These are phyloP conservation scores for Pythium utonaiense DNA, from an alignment of 352 stramenopile genomes.

Conservation along the genomic window DNA sequence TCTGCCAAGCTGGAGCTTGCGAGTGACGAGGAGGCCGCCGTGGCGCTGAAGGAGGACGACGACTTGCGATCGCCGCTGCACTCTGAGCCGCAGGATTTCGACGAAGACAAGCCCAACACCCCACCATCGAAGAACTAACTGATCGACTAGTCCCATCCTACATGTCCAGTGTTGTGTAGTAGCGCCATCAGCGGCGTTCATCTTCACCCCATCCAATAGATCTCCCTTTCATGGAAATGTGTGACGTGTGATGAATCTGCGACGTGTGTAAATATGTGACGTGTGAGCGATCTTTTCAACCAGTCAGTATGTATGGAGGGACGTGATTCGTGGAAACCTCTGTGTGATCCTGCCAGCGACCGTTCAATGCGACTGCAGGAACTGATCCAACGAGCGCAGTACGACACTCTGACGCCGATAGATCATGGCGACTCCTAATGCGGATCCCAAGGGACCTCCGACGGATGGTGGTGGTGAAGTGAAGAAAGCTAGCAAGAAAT, in stretches of 20 bases:
- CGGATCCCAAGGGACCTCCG: constrained; percentile 7
- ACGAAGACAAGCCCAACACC: neutral
- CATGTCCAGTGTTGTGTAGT: neutral
- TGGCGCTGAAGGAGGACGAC: too few species aligned
- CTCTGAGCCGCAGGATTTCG: too few species aligned
- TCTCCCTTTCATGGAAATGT: neutral
- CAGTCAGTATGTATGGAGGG: neutral
- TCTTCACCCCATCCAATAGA: neutral
- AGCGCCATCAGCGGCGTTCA: neutral
- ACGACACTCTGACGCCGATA: too few species aligned
- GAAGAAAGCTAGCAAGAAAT: constrained; percentile 19
- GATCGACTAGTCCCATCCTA: too few species aligned
- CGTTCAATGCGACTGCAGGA: neutral
- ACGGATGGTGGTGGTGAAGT: neutral
- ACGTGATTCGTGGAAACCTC: neutral
- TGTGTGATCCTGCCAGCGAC: neutral
- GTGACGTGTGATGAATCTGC: too few species aligned
- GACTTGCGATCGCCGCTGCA: too few species aligned
- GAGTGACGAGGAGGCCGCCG: too few species aligned
- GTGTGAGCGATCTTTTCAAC: neutral
- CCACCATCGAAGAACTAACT: neutral
- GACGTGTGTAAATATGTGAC: neutral
- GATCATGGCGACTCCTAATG: constrained; percentile 7
- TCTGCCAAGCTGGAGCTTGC: too few species aligned
- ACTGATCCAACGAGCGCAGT: neutral